Conservation (phyloP, 225 moss, liverwort and hornwort genomes). For the Antitrichia curtipendula region DNA sequence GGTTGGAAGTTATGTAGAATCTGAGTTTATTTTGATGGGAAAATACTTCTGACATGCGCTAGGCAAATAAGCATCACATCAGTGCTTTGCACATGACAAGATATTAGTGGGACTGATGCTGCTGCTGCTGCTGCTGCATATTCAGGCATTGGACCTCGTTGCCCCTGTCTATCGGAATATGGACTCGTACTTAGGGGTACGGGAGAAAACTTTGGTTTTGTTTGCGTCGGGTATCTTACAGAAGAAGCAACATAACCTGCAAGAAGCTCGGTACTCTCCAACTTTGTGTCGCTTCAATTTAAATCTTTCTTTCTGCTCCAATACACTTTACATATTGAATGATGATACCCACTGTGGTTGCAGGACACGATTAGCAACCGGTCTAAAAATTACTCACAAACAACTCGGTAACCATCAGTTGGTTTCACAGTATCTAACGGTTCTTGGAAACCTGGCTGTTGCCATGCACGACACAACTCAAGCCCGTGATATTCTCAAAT, state of each 20-base stretch:
- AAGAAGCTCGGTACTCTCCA: conserved; percentile 77
- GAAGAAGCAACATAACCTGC: conserved; percentile 79
- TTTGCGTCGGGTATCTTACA: conserved; percentile 84
- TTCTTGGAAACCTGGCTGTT: conserved; percentile 75
- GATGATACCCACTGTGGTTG: conserved; percentile 7
- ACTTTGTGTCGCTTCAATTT: background rate
- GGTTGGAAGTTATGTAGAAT: background rate
- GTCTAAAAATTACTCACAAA: conserved; percentile 78
- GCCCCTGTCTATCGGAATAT: conserved; percentile 74
- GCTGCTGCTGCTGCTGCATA: background rate
- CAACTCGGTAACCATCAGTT: conserved; percentile 94
- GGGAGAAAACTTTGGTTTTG: conserved; percentile 83
- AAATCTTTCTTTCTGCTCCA: background rate
- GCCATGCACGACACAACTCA: conserved; percentile 73
- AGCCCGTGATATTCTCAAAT: conserved; percentile 87
- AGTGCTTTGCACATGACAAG: background rate
- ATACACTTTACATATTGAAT: background rate
- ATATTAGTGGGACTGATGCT: background rate
- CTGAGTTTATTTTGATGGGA: background rate
- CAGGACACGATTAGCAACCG: conserved; percentile 84
- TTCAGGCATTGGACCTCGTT: conserved; percentile 84
- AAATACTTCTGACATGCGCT: background rate
- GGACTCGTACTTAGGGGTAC: conserved; percentile 74
- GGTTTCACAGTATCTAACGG: conserved; percentile 80
- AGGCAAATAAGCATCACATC: background rate